Percentiles rank a stretch among this genome's conserved stretches.
Conservation (phyloP, 208 protist species). For the Phytomonas francai region DNA sequence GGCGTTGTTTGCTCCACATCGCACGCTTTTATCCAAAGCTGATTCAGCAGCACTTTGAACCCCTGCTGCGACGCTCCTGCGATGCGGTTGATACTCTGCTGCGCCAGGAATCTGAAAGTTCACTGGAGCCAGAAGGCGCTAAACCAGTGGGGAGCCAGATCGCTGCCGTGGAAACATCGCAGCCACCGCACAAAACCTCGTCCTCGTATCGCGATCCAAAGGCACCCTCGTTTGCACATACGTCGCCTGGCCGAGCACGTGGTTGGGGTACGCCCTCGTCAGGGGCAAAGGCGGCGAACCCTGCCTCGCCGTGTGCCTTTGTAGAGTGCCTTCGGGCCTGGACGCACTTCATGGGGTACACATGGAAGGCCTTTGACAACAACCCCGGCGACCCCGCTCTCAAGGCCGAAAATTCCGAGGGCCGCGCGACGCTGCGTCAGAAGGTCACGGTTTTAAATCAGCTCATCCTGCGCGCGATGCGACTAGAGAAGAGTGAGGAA, state of each 20-base stretch:
- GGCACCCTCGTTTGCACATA: neutral
- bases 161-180: neutral
- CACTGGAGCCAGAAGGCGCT: neutral
- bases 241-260: neutral
- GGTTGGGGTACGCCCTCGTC: neutral
- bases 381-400: conserved; percentile 59
- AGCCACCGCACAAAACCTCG: neutral
- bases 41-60: conserved; percentile 39
- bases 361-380: conserved; percentile 76
- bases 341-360: conserved; percentile 80
- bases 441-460: conserved; percentile 29
- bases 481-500: conserved; percentile 18
- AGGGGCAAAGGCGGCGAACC: neutral
- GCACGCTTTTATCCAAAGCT: conserved; percentile 53
- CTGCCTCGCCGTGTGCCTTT: conserved; percentile 21
- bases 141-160: neutral
- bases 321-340: conserved; percentile 65
- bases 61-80: conserved; percentile 31
- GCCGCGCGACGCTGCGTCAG: conserved; percentile 46
- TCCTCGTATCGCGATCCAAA: conserved; percentile 2
- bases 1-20: conserved; percentile 64
- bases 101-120: conserved; percentile 14
- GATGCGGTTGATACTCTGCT: conserved; percentile 21
- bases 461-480: conserved; percentile 41
- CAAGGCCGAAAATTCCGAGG: conserved; percentile 12